Evolutionary conservation across 73 alveolate genomes (phyloP), one percentile per base, ranked within the genome.

Genomic region (Paramecium primaurelia): DNA sequence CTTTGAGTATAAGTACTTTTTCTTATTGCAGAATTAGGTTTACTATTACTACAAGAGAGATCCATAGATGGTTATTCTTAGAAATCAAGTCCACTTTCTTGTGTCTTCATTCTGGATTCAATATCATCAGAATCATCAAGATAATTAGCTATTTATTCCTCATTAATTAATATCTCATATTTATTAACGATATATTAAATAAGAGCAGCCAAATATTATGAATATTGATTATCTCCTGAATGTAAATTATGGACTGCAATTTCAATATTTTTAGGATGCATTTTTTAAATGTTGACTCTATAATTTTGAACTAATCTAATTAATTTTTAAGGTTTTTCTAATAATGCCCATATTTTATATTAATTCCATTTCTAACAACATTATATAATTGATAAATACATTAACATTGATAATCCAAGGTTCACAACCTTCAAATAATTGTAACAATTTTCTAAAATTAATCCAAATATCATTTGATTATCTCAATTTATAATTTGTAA

Each of bases 31-130:
- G 84, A 64, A 34, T 34, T 64, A 64, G 84, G 84, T 32, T 64
- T 64, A 9, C 84, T 64, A 18, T 54, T 54, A 54, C 69, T 54
- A 28, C 42, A 32, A 32, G 84, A 64, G 47, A 64, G 84, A 64
- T 64, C 84, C 84, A 64, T 64, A 0, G 84, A 64, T 11, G 84
- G 84, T 28, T 64, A 64, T 34, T 64, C 84, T 14, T 64, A 64
- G 30, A 64, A 64, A 12, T 64, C 84, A 64, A 64, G 42, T 64
- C 42, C 84, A 64, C 84, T 64, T 64, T 64, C 84, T 64, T 64
- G 4, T 1, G 84, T 64, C 7, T 34, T 64, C 84, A 64, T 64
- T 64, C 84, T 64, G 9, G 84, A 64, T 34, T 64, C 84, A 12
- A 34, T 34, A 1, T 28, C 12, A 28, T 64, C 84, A 0, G 84